Evolutionary conservation across 2,329 filamentous ascomycete species (phyloP).

Genomic region (Dothideomycetidae sp.): DNA sequence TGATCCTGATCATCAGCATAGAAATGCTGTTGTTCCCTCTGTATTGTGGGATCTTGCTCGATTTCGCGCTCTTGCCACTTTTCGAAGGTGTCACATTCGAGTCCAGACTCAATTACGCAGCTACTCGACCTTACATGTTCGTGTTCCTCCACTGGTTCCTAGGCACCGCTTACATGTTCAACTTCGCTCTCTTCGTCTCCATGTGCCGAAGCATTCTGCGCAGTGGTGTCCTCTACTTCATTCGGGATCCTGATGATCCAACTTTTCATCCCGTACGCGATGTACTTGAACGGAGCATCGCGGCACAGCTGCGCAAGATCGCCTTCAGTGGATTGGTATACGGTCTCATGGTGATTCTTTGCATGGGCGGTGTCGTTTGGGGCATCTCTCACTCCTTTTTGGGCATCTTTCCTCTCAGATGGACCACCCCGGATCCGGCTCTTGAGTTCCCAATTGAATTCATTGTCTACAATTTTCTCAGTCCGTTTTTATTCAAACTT

Average conservation of each 20-base stretch:
- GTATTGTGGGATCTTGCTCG: slow-evolving; percentile 85
- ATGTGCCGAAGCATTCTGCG: slow-evolving; percentile 99
- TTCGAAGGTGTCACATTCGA: slow-evolving; percentile 69
- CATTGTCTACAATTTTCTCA: slow-evolving; percentile 91
- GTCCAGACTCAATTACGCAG: slow-evolving; percentile 65
- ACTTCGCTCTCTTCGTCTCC: slow-evolving; percentile 94
- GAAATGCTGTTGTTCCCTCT: slow-evolving; percentile 97
- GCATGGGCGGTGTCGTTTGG: slow-evolving; percentile 92
- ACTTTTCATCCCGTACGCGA: slow-evolving; percentile 97
- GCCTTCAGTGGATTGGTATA: slow-evolving; percentile 93
- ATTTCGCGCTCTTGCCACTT: slow-evolving; percentile 73
- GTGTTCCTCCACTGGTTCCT: slow-evolving; percentile 98
- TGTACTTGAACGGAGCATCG: slow-evolving; percentile 82
- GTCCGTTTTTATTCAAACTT: slow-evolving; percentile 71
- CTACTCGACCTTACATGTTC: slow-evolving; percentile 69
- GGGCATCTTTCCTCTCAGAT: slow-evolving; percentile 75
- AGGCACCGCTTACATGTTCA: slow-evolving; percentile 98
- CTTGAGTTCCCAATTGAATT: slow-evolving; percentile 90
- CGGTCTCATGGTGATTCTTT: slow-evolving; percentile 80
- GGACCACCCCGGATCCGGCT: slow-evolving; percentile 82
- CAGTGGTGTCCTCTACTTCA: slow-evolving; percentile 91
- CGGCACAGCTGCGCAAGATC: slow-evolving; percentile 89
- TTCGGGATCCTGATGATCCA: slow-evolving; percentile 92
- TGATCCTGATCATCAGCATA: slow-evolving; percentile 95
- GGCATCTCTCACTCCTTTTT: slow-evolving; percentile 55